A percentile compares a stretch with the other conserved stretches of the same genome.
Evolutionary conservation across 257 asterid genomes (phyloP).

Genomic region (Ocimum tenuiflorum): DNA sequence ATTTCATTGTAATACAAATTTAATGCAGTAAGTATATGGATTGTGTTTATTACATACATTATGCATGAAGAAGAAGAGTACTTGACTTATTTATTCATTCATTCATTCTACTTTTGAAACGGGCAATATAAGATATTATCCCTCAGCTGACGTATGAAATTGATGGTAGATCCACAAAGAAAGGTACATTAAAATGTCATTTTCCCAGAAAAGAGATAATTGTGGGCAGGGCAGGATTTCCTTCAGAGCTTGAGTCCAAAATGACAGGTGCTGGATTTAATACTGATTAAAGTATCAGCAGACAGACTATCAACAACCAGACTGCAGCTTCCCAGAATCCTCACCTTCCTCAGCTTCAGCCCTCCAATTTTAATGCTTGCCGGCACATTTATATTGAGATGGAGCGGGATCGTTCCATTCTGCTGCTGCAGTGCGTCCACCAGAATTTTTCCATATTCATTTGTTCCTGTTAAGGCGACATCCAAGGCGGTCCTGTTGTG

Average conservation of each 20-base stretch:
- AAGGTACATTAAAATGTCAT: too few relatives aligned
- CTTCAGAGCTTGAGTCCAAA: constrained; percentile 57
- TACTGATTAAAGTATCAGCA: constrained; percentile 50
- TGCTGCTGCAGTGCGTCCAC: constrained; percentile 76
- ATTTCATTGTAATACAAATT: background rate
- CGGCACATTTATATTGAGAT: constrained; percentile 71
- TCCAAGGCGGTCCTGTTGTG: constrained; percentile 55
- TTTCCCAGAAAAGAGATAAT: background rate
- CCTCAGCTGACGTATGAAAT: background rate
- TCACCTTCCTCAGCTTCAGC: constrained; percentile 61
- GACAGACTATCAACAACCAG: constrained; percentile 72
- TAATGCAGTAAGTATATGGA: background rate
- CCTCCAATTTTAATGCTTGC: constrained; percentile 64
- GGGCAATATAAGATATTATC: background rate
- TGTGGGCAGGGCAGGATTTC: background rate
- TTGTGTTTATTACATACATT: background rate
- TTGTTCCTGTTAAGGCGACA: constrained; percentile 53
- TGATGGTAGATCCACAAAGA: constrained; percentile 5
- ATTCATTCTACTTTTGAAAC: background rate
- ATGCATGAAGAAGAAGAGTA: background rate
- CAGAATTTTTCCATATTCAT: constrained; percentile 63
- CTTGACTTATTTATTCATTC: background rate
- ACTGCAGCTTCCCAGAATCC: constrained; percentile 58
- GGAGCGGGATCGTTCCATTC: constrained; percentile 69
- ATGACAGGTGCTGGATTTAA: constrained; percentile 66